Conservation (phyloP, 768 basidiomycete genomes). For the Dentipellis fragilis region DNA sequence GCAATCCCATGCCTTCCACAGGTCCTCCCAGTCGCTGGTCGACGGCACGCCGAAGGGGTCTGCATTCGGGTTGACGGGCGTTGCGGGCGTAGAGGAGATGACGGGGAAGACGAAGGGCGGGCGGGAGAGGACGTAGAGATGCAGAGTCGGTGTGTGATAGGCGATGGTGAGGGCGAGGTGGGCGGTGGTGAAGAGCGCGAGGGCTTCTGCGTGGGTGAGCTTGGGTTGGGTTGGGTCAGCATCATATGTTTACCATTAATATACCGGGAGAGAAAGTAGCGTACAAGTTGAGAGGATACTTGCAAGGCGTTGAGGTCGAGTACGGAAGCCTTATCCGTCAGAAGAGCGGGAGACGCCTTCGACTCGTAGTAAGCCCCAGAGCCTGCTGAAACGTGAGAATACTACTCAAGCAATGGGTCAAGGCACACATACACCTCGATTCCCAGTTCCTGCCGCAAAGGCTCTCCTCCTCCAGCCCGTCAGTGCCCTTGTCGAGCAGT, state of each 20-base stretch:
- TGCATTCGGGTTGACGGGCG: slow-evolving; percentile 8
- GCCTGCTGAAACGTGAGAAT: not conserved
- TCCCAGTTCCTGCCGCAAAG: not conserved
- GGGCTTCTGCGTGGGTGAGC: not conserved
- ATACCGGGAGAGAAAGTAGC: not conserved
- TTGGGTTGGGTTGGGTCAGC: not conserved
- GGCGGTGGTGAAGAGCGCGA: not conserved
- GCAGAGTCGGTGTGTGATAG: not conserved
- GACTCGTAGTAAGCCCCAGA: not conserved
- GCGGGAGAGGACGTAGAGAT: not conserved
- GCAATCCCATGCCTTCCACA: slow-evolving; percentile 89
- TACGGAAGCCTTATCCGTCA: not conserved
- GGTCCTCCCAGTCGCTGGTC: slow-evolving; percentile 63
- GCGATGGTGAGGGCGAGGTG: not conserved
- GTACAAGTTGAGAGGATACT: not conserved
- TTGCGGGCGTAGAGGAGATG: not conserved
- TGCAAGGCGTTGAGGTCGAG: not conserved
- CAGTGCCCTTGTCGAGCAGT: not conserved
- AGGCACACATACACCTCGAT: not conserved
- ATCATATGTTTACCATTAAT: not conserved
- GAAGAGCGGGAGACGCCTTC: not conserved
- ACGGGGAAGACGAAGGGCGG: not conserved
- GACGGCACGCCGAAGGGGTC: slow-evolving; percentile 62
- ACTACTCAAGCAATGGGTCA: not conserved
- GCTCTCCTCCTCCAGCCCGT: not conserved